Percentiles rank a stretch among this genome's conserved stretches.
Conservation (phyloP, 2,329 filamentous ascomycete species). For the Fusarium dimerum region DNA sequence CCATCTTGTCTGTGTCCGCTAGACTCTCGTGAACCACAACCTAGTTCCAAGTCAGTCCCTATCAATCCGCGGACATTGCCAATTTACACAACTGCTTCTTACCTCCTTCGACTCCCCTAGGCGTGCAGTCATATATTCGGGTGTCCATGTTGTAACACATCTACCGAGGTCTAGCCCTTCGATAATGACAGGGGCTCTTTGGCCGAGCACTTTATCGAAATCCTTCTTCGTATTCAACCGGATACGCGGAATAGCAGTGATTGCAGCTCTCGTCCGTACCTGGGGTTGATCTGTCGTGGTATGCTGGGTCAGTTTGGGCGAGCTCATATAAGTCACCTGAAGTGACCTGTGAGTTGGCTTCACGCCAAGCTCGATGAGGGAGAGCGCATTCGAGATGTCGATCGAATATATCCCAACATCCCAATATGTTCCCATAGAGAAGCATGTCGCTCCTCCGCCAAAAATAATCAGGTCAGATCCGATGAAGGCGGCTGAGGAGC, state of each 20-base stretch:
- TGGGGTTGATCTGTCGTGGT: constrained; percentile 1
- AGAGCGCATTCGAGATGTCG: constrained; percentile 8
- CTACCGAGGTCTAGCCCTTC: constrained; percentile 65
- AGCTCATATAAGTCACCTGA: constrained; percentile 27
- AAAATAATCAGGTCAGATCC: constrained; percentile 60
- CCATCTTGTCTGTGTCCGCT: constrained; percentile 61
- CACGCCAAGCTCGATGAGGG: neutral
- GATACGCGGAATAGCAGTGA: constrained; percentile 50
- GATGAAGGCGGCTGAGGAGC: constrained; percentile 57
- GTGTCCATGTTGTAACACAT: constrained; percentile 68
- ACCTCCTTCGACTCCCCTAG: constrained; percentile 65
- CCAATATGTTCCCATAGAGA: constrained; percentile 88
- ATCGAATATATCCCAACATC: constrained; percentile 61
- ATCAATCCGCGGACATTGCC: neutral
- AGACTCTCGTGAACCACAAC: constrained; percentile 73
- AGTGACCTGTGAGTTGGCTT: neutral
- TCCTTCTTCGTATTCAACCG: constrained; percentile 52
- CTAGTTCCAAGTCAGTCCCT: constrained; percentile 35
- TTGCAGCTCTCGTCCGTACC: constrained; percentile 11
- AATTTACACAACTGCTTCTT: constrained; percentile 15
- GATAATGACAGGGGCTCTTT: constrained; percentile 61
- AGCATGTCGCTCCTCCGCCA: constrained; percentile 84
- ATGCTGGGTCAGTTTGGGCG: constrained; percentile 26
- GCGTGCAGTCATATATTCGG: constrained; percentile 64
- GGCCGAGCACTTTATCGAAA: constrained; percentile 61